Evolutionary conservation across 352 stramenopile genomes (phyloP).

Genomic region (Phytophthora tubulina): DNA sequence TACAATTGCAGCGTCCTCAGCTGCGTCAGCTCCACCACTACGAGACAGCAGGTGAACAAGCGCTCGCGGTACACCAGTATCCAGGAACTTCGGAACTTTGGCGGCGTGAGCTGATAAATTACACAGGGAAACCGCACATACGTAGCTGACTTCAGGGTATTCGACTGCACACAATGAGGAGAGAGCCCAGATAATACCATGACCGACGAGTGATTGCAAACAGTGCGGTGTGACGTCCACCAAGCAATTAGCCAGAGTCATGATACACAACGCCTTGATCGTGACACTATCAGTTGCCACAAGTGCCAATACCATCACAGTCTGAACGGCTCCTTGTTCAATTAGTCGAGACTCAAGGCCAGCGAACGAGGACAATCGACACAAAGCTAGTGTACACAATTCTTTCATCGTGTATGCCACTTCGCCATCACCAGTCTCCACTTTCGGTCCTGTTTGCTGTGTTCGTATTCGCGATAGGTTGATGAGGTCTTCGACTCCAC

Average conservation of each 20-base stretch:
- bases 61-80: slow-evolving; percentile 69
- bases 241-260: slow-evolving; percentile 82
- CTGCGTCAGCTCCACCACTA: slow-evolving; percentile 35
- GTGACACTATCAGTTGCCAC: slow-evolving; percentile 68
- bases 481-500: slow-evolving; percentile 77
- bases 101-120: slow-evolving; percentile 69
- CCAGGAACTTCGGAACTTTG: slow-evolving; percentile 75
- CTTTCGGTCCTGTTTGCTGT: slow-evolving; percentile 34
- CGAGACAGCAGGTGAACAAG: slow-evolving; percentile 71
- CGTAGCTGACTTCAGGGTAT: slow-evolving; percentile 60
- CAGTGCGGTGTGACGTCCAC: slow-evolving; percentile 67
- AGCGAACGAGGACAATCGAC: slow-evolving; percentile 70
- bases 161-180: slow-evolving; percentile 71
- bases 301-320: slow-evolving; percentile 76
- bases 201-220: slow-evolving; percentile 68
- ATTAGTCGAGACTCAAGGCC: slow-evolving; percentile 72
- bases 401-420: slow-evolving; percentile 60
- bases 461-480: slow-evolving; percentile 60
- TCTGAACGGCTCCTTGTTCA: slow-evolving; percentile 77
- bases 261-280: slow-evolving; percentile 81
- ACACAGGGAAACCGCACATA: slow-evolving; percentile 79
- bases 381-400: slow-evolving; percentile 75
- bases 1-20: slow-evolving; percentile 49
- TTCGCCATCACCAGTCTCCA: slow-evolving; percentile 7
- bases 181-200: slow-evolving; percentile 83